phyloP scores from a whole-genome alignment of 208 protist genomes.

The Herpetomonas samuelpessoai region DNA sequence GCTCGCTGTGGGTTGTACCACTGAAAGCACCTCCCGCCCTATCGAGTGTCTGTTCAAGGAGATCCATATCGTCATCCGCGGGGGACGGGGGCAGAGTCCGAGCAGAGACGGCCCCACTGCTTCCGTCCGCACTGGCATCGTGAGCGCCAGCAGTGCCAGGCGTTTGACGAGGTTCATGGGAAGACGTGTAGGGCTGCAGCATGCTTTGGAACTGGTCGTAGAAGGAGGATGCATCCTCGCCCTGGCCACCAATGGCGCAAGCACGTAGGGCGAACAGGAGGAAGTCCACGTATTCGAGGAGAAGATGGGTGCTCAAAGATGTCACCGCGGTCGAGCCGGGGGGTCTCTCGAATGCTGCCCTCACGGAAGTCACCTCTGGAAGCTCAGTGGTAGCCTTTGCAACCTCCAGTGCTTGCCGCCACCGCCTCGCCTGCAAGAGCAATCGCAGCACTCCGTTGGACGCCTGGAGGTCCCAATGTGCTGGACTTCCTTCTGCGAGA shows the following conservation, averaged over 20 bases:
- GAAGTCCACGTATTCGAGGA: constrained; percentile 9
- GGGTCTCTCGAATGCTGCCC: no score
- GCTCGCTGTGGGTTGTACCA: no score
- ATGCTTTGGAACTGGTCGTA: constrained; percentile 55
- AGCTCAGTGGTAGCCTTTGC: constrained; percentile 34
- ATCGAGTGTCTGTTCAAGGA: no score
- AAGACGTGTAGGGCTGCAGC: background rate
- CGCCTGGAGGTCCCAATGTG: constrained; percentile 34
- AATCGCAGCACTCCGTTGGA: constrained; percentile 44
- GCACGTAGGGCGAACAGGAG: constrained; percentile 60
- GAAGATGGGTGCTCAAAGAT: no score
- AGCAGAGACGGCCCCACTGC: no score
- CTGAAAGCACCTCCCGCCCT: no score
- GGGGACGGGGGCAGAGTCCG: no score
- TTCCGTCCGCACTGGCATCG: background rate
- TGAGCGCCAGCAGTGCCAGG: no score
- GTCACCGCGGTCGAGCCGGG: no score
- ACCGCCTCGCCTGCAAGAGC: constrained; percentile 59
- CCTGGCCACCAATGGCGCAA: constrained; percentile 59
- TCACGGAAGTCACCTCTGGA: constrained; percentile 14
- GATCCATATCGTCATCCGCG: no score
- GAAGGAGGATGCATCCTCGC: constrained; percentile 33
- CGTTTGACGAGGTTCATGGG: no score
- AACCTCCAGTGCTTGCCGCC: constrained; percentile 46
- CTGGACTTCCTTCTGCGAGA: background rate